Percentiles rank a stretch among this genome's conserved stretches.
phyloP scores from a whole-genome alignment of 345 rosid species.

The Rubroshorea leprosula region DNA sequence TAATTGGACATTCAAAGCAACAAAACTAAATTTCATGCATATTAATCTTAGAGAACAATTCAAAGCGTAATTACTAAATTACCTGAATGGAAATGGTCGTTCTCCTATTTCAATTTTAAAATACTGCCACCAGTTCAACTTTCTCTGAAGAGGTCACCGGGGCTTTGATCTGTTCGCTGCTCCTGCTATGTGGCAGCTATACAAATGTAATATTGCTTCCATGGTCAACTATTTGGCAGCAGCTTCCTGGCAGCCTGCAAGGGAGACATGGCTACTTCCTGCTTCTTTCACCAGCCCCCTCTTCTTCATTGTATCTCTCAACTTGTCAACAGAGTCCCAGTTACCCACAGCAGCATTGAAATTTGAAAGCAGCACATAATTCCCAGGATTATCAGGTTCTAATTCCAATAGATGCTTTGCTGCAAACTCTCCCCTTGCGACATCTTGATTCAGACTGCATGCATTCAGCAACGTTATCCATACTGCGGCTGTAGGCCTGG shows the following conservation, averaged over 20 bases:
- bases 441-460: conserved; percentile 51
- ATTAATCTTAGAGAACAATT: too few relatives aligned
- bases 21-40: too few relatives aligned
- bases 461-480: conserved; percentile 60
- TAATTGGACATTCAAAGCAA: too few relatives aligned
- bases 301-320: conserved; percentile 43
- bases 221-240: too few relatives aligned
- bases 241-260: neutral
- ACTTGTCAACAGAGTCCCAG: conserved; percentile 52
- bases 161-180: too few relatives aligned
- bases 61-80: too few relatives aligned
- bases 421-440: conserved; percentile 46
- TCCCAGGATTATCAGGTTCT: conserved; percentile 39
- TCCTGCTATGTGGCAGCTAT: too few relatives aligned
- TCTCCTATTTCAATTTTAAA: too few relatives aligned
- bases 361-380: conserved; percentile 49
- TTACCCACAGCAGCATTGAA: conserved; percentile 55
- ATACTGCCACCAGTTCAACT: too few relatives aligned
- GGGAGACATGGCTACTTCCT: conserved; percentile 50
- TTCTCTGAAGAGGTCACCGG: too few relatives aligned
- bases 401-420: conserved; percentile 51
- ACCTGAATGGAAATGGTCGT: too few relatives aligned
- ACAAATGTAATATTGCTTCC: too few relatives aligned
- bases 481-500: conserved; percentile 30
- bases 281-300: conserved; percentile 49